A percentile compares a stretch with the other conserved stretches of the same genome.
These are phyloP conservation scores for Boletellus ananiceps DNA, from an alignment of 768 basidiomycete genomes.

Conservation along the genomic window DNA sequence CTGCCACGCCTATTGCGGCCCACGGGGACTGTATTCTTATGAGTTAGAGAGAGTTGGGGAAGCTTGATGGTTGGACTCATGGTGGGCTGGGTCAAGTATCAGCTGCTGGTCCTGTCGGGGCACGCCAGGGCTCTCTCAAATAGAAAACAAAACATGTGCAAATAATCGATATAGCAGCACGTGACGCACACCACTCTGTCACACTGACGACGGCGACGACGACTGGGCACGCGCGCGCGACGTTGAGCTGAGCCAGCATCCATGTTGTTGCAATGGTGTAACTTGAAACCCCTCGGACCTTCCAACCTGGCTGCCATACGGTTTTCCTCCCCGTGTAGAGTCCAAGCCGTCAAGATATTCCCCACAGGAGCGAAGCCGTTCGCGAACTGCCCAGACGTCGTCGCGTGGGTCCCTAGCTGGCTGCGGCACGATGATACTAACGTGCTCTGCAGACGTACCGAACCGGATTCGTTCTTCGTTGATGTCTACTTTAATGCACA, in stretches of 20 bases:
- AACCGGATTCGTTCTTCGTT: constrained; percentile 69
- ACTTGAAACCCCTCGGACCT: constrained; percentile 52
- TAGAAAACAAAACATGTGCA: constrained; percentile 10
- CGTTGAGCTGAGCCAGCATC: background rate
- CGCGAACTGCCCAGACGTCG: constrained; percentile 49
- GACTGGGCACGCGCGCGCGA: background rate
- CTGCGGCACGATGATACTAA: background rate
- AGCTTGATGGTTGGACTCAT: constrained; percentile 59
- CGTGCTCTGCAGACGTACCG: constrained; percentile 48
- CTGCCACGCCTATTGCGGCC: constrained; percentile 62
- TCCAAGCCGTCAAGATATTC: constrained; percentile 66
- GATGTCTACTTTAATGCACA: constrained; percentile 75
- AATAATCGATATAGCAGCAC: constrained; percentile 9
- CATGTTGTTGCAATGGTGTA: constrained; percentile 67
- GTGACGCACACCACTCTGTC: constrained; percentile 6
- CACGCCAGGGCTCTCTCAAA: background rate
- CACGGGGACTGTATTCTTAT: constrained; percentile 31
- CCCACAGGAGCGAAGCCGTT: constrained; percentile 66
- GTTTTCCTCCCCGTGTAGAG: constrained; percentile 62
- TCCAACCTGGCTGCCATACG: constrained; percentile 64
- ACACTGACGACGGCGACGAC: background rate
- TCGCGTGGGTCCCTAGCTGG: constrained; percentile 47
- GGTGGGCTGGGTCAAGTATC: background rate
- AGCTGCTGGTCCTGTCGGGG: no score
- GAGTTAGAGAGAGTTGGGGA: constrained; percentile 39